Evolutionary conservation across 208 protist genomes (phyloP).

Genomic region (Angomonas deanei): DNA sequence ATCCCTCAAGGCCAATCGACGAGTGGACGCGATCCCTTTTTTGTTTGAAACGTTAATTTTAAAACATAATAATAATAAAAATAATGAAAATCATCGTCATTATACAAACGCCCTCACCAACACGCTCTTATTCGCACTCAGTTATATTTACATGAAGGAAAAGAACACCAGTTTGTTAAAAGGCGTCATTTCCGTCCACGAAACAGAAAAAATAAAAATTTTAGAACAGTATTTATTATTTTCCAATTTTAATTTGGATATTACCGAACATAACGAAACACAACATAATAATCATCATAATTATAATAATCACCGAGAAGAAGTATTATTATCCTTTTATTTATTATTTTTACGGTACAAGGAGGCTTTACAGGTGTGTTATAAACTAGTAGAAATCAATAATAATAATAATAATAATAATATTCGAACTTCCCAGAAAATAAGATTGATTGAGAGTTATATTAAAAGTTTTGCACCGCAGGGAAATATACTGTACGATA

Average conservation of each 20-base stretch:
- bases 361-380: neutral
- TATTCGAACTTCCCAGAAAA: neutral
- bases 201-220: neutral
- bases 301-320: neutral
- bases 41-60: neutral
- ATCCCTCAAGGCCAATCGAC: no score
- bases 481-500: neutral
- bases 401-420: slow-evolving; percentile 1
- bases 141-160: neutral
- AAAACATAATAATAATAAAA: neutral
- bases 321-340: neutral
- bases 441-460: neutral
- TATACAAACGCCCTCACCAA: no score
- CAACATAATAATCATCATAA: neutral
- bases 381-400: neutral
- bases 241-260: no score
- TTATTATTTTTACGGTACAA: neutral
- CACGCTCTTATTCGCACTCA: neutral
- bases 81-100: neutral
- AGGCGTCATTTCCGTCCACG: neutral
- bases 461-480: neutral
- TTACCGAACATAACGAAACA: no score
- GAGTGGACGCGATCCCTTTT: slow-evolving; percentile 2
- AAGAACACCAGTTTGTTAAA: neutral
- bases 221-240: neutral